These are phyloP conservation scores for Pachysandra terminalis DNA, from an alignment of 164 flowering plant species.

Conservation along the genomic window DNA sequence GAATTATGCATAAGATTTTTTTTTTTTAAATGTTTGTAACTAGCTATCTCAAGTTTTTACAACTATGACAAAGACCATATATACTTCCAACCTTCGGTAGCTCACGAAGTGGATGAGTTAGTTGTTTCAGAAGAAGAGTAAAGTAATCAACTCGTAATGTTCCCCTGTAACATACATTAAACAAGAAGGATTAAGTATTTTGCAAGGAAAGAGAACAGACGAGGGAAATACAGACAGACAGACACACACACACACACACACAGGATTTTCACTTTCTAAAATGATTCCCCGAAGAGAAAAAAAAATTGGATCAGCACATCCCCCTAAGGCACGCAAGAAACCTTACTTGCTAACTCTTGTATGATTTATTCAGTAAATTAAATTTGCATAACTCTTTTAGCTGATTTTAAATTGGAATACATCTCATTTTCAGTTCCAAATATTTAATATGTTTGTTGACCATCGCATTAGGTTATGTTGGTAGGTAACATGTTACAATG, in stretches of 20 bases:
- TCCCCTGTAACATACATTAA: slow-evolving; percentile 39
- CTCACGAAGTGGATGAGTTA: slow-evolving; percentile 67
- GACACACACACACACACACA: background rate
- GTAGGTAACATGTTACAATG: too few relatives aligned
- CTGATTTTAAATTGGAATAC: too few relatives aligned
- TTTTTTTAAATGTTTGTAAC: background rate
- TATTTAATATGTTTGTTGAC: too few relatives aligned
- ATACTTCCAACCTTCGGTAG: slow-evolving; percentile 67
- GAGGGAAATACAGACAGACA: background rate
- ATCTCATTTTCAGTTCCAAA: too few relatives aligned
- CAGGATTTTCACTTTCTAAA: background rate
- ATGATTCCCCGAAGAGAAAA: too few relatives aligned
- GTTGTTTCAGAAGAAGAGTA: slow-evolving; percentile 56
- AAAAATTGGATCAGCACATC: too few relatives aligned
- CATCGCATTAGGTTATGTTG: too few relatives aligned
- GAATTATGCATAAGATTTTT: background rate
- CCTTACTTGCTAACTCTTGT: too few relatives aligned
- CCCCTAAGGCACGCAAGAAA: too few relatives aligned
- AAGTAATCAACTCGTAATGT: slow-evolving; percentile 76
- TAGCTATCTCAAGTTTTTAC: too few relatives aligned
- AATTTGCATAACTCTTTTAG: too few relatives aligned
- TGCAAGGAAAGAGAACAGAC: background rate
- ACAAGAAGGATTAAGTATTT: slow-evolving; percentile 11
- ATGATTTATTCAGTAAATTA: too few relatives aligned
- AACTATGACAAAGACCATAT: background rate